These are phyloP conservation scores for Rhazya stricta DNA, from an alignment of 257 asterid genomes.

Conservation along the genomic window DNA sequence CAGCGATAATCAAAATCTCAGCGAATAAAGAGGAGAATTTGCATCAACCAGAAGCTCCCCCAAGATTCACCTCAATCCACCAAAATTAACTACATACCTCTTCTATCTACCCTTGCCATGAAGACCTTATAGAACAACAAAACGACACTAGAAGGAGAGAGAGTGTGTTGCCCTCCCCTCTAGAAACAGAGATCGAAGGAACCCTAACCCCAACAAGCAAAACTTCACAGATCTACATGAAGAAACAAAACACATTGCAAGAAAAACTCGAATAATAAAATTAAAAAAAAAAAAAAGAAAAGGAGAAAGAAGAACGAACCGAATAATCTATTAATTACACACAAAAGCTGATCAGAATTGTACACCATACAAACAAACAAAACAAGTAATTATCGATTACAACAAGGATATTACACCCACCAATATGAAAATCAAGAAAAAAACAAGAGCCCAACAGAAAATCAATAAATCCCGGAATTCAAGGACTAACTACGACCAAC, in stretches of 20 bases:
- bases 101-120: not conserved
- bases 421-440: not conserved
- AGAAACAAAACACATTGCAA: not conserved
- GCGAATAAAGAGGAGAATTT: conserved; percentile 2
- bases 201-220: conserved; percentile 16
- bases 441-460: not conserved
- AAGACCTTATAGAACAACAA: not conserved
- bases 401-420: not conserved
- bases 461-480: not conserved
- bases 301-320: not conserved
- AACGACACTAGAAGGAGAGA: conserved; percentile 16
- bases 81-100: conserved; percentile 7
- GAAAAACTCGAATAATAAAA: too few species aligned
- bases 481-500: conserved; percentile 13
- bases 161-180: conserved; percentile 16
- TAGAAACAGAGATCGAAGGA: conserved; percentile 2
- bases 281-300: too few species aligned
- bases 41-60: not conserved
- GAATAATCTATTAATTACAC: not conserved
- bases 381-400: not conserved
- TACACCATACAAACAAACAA: not conserved
- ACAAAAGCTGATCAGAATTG: not conserved
- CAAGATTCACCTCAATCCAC: not conserved
- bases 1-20: not conserved
- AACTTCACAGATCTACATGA: conserved; percentile 9